Base-by-base conservation (phyloP, 305 asterid species). In the Lippia alba region DNA sequence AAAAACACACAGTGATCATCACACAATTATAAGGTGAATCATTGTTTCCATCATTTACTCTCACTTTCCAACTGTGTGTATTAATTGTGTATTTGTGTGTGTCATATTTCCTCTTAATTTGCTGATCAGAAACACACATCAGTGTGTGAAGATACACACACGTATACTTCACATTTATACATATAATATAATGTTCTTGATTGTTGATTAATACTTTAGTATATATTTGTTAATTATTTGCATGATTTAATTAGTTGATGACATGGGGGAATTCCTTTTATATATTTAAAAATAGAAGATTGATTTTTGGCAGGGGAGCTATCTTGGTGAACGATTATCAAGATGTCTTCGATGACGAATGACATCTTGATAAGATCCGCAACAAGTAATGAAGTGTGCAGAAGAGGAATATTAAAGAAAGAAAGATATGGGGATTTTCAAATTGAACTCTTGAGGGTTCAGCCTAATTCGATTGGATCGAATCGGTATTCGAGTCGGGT, bases 331-430 rank as follows among this genome's bases (percentile, higher is more conserved):
- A 4, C 5, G 9, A 36, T 24, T 2, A 45, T 8, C 7, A 72
- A 65, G 71, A 85, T 89, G 97, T 74, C 87, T 70, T 87, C 91
- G 14, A 41, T 76, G 32, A 75, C 77, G 74, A 82, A 89, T 77
- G 87, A 74, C 34, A 77, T 86, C 61, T 49, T 85, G 63, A 55
- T 85, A 59, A 88, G 88, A 67, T 80, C 85, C 41, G 76, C 77
- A 6, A 54, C 84, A 24, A 76, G 70, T 45, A 74, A 81, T 50
- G 79, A 81, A 60, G 71, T 64, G 56, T 54, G 78, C 64, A 51
- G 74, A 58, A 80, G 83, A 62, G 87, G 75, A 74, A 6, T 76
- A 33, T 16, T 36, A 36, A 36, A 77, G 85, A 58, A 79, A 82
- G 36, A 86, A 77, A 67, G 69, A 39, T 61, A 82, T 61, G 83